These are phyloP conservation scores for Meyerozyma sp. DNA, from an alignment of 1,139 yeast species.

Conservation along the genomic window DNA sequence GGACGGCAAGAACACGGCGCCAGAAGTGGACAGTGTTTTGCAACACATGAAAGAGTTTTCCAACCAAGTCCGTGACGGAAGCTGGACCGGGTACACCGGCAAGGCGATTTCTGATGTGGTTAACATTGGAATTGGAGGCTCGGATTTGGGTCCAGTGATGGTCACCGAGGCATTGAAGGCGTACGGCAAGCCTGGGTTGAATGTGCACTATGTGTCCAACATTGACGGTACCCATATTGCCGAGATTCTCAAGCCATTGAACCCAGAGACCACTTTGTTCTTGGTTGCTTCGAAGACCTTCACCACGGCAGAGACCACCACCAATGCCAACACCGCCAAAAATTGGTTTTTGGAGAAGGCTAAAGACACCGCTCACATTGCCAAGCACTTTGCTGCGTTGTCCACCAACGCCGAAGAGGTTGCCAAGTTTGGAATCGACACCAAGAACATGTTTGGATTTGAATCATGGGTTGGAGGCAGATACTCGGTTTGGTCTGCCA, in stretches of 20 bases:
- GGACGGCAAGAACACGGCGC: constrained; percentile 83
- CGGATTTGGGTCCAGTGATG: constrained; percentile 98
- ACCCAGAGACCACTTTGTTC: constrained; percentile 91
- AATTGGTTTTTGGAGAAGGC: constrained; percentile 81
- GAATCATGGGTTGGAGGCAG: constrained; percentile 99
- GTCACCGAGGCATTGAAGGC: constrained; percentile 96
- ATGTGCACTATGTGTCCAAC: constrained; percentile 92
- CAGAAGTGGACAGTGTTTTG: constrained; percentile 85
- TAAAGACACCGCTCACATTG: constrained; percentile 65
- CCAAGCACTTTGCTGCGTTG: constrained; percentile 95
- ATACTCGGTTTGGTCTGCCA: constrained; percentile 98
- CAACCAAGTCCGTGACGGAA: constrained; percentile 82
- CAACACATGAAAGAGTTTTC: constrained; percentile 96
- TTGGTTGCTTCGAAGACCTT: constrained; percentile 96
- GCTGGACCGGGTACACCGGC: constrained; percentile 96
- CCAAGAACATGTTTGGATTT: constrained; percentile 97
- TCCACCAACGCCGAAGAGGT: constrained; percentile 92
- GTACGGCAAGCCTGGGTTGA: constrained; percentile 70
- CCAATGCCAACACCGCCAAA: constrained; percentile 94
- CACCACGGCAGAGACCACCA: constrained; percentile 96
- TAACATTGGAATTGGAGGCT: constrained; percentile 98
- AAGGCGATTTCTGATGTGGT: constrained; percentile 89
- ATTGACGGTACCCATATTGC: constrained; percentile 98
- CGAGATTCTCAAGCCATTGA: constrained; percentile 70
- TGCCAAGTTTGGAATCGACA: constrained; percentile 90